Conservation (phyloP, 345 rosid genomes). For the Raphanus sativus region DNA sequence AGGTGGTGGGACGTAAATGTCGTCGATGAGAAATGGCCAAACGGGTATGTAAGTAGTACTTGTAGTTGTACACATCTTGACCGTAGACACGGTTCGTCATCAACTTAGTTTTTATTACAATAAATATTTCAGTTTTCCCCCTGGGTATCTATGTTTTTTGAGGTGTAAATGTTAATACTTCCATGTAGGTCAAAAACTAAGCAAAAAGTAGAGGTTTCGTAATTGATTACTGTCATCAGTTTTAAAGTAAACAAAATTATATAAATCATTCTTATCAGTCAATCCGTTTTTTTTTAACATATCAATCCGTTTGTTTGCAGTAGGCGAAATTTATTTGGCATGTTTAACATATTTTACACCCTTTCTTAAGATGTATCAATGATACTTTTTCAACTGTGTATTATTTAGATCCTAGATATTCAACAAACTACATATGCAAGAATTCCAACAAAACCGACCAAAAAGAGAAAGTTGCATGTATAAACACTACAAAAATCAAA, state of each 20-base stretch:
- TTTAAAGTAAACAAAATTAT: not conserved
- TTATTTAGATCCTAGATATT: conserved; percentile 16
- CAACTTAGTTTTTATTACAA: not conserved
- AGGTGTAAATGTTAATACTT: not conserved
- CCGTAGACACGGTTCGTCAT: not conserved
- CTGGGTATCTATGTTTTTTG: not conserved
- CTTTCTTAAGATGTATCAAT: not conserved
- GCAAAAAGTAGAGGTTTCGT: not conserved
- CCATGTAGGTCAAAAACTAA: not conserved
- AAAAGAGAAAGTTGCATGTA: conserved; percentile 16
- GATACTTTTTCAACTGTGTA: not conserved
- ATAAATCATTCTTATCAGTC: not conserved
- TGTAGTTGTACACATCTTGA: conserved; percentile 10
- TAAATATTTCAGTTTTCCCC: not conserved
- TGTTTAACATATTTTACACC: not conserved
- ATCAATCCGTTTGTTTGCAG: not conserved
- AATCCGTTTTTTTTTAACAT: not conserved
- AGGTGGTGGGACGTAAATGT: conserved; percentile 31
- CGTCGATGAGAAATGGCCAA: conserved; percentile 35
- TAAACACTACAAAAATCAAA: conserved; percentile 16
- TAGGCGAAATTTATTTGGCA: not conserved
- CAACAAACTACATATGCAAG: conserved; percentile 16
- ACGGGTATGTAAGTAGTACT: conserved; percentile 11
- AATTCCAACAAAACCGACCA: conserved; percentile 24
- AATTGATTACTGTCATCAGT: not conserved